Evolutionary conservation across 257 asterid genomes (phyloP).

Genomic region (Lithospermum erythrorhizon): DNA sequence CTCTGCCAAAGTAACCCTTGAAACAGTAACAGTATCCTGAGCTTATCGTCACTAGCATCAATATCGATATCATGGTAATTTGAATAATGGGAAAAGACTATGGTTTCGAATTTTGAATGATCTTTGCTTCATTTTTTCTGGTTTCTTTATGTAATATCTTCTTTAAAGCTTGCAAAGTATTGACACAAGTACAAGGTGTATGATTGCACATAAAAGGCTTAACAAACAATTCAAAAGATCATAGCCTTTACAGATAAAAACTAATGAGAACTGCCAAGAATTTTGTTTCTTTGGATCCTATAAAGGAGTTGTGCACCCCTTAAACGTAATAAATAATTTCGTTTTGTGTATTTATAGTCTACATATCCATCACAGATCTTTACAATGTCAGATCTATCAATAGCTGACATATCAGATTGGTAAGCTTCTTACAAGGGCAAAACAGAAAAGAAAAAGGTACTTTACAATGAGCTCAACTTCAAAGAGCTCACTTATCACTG

Average conservation of each 20-base stretch:
- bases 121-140: not conserved
- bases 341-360: not conserved
- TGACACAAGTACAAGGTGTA: no score
- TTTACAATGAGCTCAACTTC: conserved; percentile 21
- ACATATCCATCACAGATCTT: not conserved
- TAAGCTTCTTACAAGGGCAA: not conserved
- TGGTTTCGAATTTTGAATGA: not conserved
- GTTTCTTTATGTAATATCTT: no score
- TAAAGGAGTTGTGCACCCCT: no score
- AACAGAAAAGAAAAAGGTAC: conserved; percentile 2
- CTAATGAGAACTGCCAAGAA: not conserved
- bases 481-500: not conserved
- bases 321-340: no score
- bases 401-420: not conserved
- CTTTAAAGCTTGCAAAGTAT: no score
- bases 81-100: not conserved
- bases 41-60: no score
- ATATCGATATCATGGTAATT: no score
- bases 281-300: not conserved
- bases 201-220: no score
- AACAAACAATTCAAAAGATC: no score
- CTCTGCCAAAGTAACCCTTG: no score
- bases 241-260: no score
- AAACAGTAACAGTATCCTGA: not conserved
- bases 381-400: not conserved